Evolutionary conservation across 352 stramenopile species (phyloP), one percentile per base, ranked within the genome.

Genomic region (Pythium aristosporum): DNA sequence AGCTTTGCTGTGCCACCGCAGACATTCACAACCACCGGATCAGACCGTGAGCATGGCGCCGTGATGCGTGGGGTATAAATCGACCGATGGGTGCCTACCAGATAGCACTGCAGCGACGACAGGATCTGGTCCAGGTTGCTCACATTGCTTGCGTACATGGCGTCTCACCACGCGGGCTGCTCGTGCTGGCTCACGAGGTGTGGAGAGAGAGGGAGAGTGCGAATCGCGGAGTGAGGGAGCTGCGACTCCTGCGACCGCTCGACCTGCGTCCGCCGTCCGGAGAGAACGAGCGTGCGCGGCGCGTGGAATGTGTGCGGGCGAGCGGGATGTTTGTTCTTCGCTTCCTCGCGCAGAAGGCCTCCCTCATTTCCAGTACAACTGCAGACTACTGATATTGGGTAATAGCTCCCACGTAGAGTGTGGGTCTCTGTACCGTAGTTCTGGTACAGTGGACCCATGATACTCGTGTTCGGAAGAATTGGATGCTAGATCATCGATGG

Each of bases 41-140:
- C 23, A 32, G 51, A 34, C 51, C 20, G 36, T 18, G 39, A 50
- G 7, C 43, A 50, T n/a, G 10, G 8, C 43, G n/a, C 42, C 20
- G 5, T 18, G 16, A 32, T 1, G 28, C 23, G 25, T 20, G 20
- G 34, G 10, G 23, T n/a, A 32, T 6, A 12, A 50, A 25, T 25
- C n/a, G 16, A 57, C 50, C 34, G 34, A 39, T 39, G 34, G 7
- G 41, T 5, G 66, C 80, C 20, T 59, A 94, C 85, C 71, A 84
- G 46, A 55, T 94, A 94, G 63, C 78, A 90, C 73, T 92, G 85
- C 60, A 94, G 70, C 48, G 85, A 94, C 63, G 85, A 94, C 50
- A 94, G 77, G 74, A 94, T 92, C 74, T 90, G 82, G 72, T 94
- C 85, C 65, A 94, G 71, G 57, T 91, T 91, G 82, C 81, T 92